Evolutionary conservation across 352 stramenopile genomes (phyloP).

Genomic region (Pythium volutum): DNA sequence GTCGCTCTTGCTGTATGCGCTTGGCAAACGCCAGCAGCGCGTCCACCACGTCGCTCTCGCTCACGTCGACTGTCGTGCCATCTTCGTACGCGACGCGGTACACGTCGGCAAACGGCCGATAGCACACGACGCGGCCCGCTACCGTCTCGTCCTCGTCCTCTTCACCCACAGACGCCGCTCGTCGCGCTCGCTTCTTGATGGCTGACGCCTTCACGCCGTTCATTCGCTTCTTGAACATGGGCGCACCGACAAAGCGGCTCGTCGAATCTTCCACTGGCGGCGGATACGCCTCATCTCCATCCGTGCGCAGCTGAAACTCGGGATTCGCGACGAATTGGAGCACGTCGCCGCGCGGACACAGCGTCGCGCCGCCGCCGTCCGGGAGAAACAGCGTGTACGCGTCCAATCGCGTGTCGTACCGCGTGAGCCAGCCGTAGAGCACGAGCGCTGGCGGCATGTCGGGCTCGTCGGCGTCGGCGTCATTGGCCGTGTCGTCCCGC

Average conservation of each 20-base stretch:
- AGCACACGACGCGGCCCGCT: constrained; percentile 43
- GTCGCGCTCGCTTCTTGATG: constrained; percentile 18
- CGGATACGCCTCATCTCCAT: constrained; percentile 42
- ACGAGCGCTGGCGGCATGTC: constrained; percentile 12
- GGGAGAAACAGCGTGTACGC: constrained; percentile 68
- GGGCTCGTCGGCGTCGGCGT: not conserved
- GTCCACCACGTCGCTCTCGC: constrained; percentile 56
- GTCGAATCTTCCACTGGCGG: constrained; percentile 45
- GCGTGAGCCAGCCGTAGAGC: constrained; percentile 66
- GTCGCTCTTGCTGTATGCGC: not conserved
- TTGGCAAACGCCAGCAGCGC: constrained; percentile 46
- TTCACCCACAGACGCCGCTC: not conserved
- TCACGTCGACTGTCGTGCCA: constrained; percentile 40
- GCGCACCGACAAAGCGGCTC: constrained; percentile 53
- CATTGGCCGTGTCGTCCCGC: not conserved
- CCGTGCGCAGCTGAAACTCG: constrained; percentile 46
- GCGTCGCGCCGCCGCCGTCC: constrained; percentile 21
- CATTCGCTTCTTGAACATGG: constrained; percentile 19
- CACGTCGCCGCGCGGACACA: constrained; percentile 50
- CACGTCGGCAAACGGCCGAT: constrained; percentile 55
- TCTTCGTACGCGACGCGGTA: constrained; percentile 61
- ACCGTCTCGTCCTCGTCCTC: not conserved
- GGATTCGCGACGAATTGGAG: constrained; percentile 59
- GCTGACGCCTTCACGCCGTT: not conserved
- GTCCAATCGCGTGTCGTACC: constrained; percentile 59